Conservation (phyloP, 805 yeast genomes). For the Wickerhamiella siamensis region DNA sequence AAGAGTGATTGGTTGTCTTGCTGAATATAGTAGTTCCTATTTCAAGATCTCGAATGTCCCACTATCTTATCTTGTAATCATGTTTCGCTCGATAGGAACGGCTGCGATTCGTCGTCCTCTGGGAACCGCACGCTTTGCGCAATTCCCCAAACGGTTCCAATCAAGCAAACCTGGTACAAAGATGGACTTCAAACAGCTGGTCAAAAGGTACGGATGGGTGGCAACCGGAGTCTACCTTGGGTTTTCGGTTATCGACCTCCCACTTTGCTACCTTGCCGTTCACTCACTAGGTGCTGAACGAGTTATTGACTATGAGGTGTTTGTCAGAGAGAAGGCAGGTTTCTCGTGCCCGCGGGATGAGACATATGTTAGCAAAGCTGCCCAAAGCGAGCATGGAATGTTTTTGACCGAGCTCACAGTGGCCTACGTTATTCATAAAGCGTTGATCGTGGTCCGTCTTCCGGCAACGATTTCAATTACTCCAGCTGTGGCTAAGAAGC, state of each 20-base stretch:
- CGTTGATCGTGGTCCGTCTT: conserved; percentile 65
- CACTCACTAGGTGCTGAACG: conserved; percentile 79
- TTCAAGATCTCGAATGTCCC: no score
- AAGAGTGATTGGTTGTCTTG: not conserved
- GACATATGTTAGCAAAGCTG: conserved; percentile 15
- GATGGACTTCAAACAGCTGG: conserved; percentile 37
- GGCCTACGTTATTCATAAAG: conserved; percentile 89
- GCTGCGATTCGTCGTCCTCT: not conserved
- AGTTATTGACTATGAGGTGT: conserved; percentile 51
- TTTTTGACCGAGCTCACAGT: conserved; percentile 72
- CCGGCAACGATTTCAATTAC: conserved; percentile 89
- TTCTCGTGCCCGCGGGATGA: conserved; percentile 30
- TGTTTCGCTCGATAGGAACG: no score
- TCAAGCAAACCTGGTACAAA: conserved; percentile 3
- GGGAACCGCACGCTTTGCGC: not conserved
- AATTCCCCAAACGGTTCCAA: not conserved
- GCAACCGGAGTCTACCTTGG: conserved; percentile 76
- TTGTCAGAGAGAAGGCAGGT: conserved; percentile 49
- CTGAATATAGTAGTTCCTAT: no score
- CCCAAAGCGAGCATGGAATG: conserved; percentile 25
- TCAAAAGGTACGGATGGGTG: conserved; percentile 80
- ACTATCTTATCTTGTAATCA: no score
- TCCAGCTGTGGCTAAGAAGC: conserved; percentile 52
- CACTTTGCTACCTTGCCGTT: conserved; percentile 67
- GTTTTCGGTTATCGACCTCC: conserved; percentile 63